A percentile compares a stretch with the other conserved stretches of the same genome.
Conservation (phyloP, 108 stramenopile genomes). For the Fragilaria crotonensis region DNA sequence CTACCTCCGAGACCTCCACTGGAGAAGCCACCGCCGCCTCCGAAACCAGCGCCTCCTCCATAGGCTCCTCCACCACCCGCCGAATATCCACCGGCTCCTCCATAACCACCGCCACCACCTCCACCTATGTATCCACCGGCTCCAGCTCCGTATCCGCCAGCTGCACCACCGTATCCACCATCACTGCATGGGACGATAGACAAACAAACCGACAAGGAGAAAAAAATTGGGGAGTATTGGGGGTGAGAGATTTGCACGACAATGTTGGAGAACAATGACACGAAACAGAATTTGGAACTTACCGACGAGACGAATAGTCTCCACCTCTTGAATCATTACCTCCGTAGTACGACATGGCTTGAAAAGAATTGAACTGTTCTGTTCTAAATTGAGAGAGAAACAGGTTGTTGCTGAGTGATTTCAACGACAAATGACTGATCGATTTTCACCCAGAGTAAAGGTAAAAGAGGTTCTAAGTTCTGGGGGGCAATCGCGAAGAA, state of each 20-base stretch:
- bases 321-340: constrained; percentile 2
- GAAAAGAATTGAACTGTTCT: too few relatives aligned
- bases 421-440: too few relatives aligned
- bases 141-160: constrained; percentile 43
- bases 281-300: not conserved
- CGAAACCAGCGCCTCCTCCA: constrained; percentile 24
- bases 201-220: not conserved
- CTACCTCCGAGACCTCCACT: constrained; percentile 60
- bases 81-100: constrained; percentile 14
- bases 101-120: constrained; percentile 34
- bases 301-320: constrained; percentile 8
- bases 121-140: constrained; percentile 56
- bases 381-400: too few relatives aligned
- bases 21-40: constrained; percentile 38
- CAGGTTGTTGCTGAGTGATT: too few relatives aligned
- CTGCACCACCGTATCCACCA: constrained; percentile 14
- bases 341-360: constrained; percentile 1
- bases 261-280: too few relatives aligned
- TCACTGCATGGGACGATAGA: not conserved
- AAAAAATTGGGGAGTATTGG: not conserved
- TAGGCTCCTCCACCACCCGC: constrained; percentile 21
- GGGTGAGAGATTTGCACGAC: not conserved
- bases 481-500: too few relatives aligned
- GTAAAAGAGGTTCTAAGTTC: too few relatives aligned
- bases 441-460: too few relatives aligned